Percentiles rank a stretch among this genome's conserved stretches.
Evolutionary conservation across 495 filamentous ascomycete species (phyloP).

Genomic region (Penicillium ochrochloron): DNA sequence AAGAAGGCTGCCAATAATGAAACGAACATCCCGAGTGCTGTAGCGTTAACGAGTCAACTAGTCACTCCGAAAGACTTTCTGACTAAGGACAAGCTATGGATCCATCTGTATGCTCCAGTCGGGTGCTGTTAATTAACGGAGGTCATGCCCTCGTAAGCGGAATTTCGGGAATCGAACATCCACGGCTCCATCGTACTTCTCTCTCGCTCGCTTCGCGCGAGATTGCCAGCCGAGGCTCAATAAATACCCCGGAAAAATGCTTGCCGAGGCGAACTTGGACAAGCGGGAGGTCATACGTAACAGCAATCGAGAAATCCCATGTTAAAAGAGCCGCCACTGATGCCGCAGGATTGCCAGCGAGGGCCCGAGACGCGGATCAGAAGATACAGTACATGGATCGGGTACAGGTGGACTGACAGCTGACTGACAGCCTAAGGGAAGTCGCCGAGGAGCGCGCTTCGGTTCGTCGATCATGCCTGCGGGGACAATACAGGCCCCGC

Average conservation of each 20-base stretch:
- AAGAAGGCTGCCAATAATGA: constrained; percentile 13
- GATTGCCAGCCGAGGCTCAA: background rate
- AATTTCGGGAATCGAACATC: background rate
- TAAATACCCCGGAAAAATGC: background rate
- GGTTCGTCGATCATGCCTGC: constrained; percentile 11
- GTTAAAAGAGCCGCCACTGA: constrained; percentile 4
- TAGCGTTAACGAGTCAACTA: background rate
- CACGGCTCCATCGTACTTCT: background rate
- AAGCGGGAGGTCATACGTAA: background rate
- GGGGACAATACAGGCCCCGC: background rate
- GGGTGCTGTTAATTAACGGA: background rate
- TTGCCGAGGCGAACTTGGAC: background rate
- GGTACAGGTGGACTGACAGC: constrained; percentile 17
- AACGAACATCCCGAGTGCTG: background rate
- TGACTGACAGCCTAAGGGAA: constrained; percentile 21
- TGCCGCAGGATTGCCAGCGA: constrained; percentile 14
- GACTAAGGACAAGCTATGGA: background rate
- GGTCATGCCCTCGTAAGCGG: background rate
- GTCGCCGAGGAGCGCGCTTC: constrained; percentile 18
- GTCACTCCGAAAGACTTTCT: background rate
- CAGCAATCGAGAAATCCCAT: background rate
- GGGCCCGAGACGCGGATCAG: constrained; percentile 25
- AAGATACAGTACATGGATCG: constrained; percentile 4
- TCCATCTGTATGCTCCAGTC: background rate
- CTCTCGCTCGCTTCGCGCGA: background rate